Conservation (phyloP, 2,329 filamentous ascomycete species). For the Penicillium sp. region DNA sequence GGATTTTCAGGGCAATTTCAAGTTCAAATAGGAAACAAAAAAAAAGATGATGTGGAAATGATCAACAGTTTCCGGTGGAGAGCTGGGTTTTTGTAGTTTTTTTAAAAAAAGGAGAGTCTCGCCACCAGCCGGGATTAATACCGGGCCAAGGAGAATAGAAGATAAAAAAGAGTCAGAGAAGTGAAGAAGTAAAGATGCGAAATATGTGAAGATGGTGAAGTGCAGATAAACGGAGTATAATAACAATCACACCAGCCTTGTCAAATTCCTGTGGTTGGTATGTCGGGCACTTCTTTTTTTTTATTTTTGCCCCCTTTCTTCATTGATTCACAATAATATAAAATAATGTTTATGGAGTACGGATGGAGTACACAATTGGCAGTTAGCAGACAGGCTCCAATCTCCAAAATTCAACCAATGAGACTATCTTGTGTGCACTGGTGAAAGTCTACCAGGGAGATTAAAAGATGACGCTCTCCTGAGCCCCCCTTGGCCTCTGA, state of each 20-base stretch:
- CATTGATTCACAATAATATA: background rate
- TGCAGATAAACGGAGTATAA: background rate
- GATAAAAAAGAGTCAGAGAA: background rate
- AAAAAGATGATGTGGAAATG: background rate
- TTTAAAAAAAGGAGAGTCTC: constrained; percentile 2
- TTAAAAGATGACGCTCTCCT: constrained; percentile 5
- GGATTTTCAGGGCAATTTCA: background rate
- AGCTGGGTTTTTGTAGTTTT: background rate
- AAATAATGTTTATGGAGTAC: too few relatives aligned
- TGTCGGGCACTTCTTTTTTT: constrained; percentile 4
- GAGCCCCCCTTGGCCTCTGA: background rate
- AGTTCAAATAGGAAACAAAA: background rate
- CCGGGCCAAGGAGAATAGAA: background rate
- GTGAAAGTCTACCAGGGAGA: background rate
- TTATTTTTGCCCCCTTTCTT: background rate
- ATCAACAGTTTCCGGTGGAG: background rate
- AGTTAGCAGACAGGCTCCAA: constrained; percentile 5
- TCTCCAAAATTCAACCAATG: background rate
- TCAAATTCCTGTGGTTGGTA: constrained; percentile 11
- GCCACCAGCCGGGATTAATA: constrained; percentile 6
- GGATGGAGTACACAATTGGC: background rate
- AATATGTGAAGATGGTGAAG: too few relatives aligned
- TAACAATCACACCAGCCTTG: constrained; percentile 4
- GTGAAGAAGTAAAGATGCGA: background rate
- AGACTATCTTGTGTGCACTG: background rate